Conservation (phyloP, 2,329 filamentous ascomycete genomes). For the Didymella sp. region DNA sequence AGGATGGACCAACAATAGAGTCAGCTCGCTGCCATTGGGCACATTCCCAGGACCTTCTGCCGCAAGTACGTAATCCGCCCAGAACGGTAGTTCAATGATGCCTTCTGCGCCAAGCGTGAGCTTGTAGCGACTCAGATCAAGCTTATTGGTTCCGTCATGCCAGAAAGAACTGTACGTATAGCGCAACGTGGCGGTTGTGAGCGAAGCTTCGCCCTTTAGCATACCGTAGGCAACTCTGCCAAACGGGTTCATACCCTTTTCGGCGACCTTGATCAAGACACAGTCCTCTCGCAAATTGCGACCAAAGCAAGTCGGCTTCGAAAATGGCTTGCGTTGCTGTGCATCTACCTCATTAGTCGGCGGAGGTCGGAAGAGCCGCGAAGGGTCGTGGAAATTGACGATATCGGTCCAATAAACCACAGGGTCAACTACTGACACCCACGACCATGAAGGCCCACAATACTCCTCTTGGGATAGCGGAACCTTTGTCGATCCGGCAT, state of each 20-base stretch:
- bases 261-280: background rate
- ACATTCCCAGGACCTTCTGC: conserved; percentile 8
- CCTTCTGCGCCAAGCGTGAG: conserved; percentile 1
- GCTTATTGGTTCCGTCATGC: background rate
- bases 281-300: background rate
- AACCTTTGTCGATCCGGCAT: background rate
- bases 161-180: conserved; percentile 1
- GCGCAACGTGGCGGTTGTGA: conserved; percentile 12
- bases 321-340: background rate
- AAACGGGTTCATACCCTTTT: conserved; percentile 22
- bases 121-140: conserved; percentile 12
- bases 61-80: conserved; percentile 23
- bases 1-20: conserved; percentile 23
- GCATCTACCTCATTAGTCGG: background rate
- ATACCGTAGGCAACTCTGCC: conserved; percentile 21
- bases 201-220: conserved; percentile 19
- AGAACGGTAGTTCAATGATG: conserved; percentile 11
- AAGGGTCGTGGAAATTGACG: conserved; percentile 14
- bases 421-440: conserved; percentile 18
- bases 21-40: conserved; percentile 5
- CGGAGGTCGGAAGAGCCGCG: background rate
- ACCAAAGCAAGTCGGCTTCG: background rate
- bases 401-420: conserved; percentile 26
- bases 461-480: background rate
- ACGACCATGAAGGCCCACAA: conserved; percentile 28